These are phyloP conservation scores for Funneliformis geosporum DNA, from an alignment of 192 early-diverging fungal genomes.

Conservation along the genomic window DNA sequence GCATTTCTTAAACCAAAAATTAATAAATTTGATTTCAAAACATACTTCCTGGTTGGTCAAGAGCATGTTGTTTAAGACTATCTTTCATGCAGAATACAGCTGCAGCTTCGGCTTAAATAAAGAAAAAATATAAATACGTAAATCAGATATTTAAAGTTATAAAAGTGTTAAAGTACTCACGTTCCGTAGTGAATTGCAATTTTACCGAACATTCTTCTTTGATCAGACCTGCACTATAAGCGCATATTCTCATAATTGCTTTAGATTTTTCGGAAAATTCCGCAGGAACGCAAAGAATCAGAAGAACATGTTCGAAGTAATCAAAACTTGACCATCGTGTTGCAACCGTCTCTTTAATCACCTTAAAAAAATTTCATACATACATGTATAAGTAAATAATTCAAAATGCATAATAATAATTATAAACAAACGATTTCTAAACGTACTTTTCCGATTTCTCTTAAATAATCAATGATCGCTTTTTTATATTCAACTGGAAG, in stretches of 20 bases:
- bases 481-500: not conserved
- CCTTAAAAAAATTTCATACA: not conserved
- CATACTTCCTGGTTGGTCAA: slow-evolving; percentile 1
- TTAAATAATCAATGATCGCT: slow-evolving; percentile 7
- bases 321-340: not conserved
- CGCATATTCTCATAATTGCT: slow-evolving; percentile 54
- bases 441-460: not conserved
- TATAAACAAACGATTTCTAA: not conserved
- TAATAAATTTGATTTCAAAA: not conserved
- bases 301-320: not conserved
- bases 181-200: slow-evolving; percentile 2
- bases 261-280: slow-evolving; percentile 37
- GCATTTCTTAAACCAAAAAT: not conserved
- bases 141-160: not conserved
- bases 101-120: slow-evolving; percentile 8
- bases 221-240: slow-evolving; percentile 51
- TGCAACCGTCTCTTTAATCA: not conserved
- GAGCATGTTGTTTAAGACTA: not conserved
- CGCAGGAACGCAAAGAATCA: slow-evolving; percentile 3
- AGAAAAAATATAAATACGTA: not conserved
- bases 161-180: not conserved
- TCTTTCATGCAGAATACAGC: not conserved
- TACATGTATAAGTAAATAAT: too few relatives aligned
- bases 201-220: slow-evolving; percentile 1
- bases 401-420: not conserved